These are phyloP conservation scores for Amoebophrya sp. DNA, from an alignment of 169 alveolate genomes.

Conservation along the genomic window DNA sequence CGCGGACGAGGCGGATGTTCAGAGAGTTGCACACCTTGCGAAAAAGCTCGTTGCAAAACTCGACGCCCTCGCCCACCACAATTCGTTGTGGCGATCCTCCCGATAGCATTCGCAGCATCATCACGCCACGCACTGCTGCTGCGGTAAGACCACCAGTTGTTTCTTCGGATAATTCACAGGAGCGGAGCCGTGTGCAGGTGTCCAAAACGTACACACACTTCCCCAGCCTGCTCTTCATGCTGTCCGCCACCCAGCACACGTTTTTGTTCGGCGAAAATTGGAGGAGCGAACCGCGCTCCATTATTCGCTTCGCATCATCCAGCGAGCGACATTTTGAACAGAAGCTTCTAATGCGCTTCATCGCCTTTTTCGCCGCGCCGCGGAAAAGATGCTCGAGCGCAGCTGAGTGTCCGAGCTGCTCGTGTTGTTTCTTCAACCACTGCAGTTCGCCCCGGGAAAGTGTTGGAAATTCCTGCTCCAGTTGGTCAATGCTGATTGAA, in stretches of 20 bases:
- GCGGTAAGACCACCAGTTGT: not conserved
- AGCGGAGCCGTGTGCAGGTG: not conserved
- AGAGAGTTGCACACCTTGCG: not conserved
- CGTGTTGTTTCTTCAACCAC: too few relatives aligned
- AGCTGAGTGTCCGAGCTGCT: too few relatives aligned
- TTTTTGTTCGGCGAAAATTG: not conserved
- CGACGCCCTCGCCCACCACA: not conserved
- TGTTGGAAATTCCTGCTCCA: too few relatives aligned
- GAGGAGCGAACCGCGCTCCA: not conserved
- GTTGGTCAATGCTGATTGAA: too few relatives aligned
- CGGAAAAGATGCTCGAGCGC: too few relatives aligned
- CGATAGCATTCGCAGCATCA: not conserved
- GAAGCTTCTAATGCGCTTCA: too few relatives aligned
- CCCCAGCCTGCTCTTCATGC: not conserved
- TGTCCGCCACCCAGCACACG: not conserved
- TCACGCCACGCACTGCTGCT: not conserved
- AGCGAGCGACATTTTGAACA: not conserved
- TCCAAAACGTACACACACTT: not conserved
- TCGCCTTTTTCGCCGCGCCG: too few relatives aligned
- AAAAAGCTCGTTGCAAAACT: not conserved
- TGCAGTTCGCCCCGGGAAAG: too few relatives aligned
- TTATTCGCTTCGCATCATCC: not conserved
- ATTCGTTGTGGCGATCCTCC: not conserved
- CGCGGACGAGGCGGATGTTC: not conserved
- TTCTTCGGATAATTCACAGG: not conserved